These are phyloP conservation scores for Eutypella sp. DNA, from an alignment of 2,329 filamentous ascomycete genomes.

Conservation along the genomic window DNA sequence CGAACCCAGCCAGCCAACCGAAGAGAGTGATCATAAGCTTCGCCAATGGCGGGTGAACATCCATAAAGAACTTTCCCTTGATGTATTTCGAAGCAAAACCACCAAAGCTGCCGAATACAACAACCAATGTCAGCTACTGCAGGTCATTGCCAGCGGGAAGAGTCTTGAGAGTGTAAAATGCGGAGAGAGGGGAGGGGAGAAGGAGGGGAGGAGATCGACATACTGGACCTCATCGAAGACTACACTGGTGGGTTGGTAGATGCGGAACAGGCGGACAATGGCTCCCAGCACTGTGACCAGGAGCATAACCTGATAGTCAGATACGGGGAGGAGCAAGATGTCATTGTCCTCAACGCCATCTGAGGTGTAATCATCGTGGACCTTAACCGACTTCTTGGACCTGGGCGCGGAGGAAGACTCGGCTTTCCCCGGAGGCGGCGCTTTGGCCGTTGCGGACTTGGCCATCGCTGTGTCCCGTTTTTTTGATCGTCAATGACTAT, in stretches of 20 bases:
- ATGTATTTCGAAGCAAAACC: conserved; percentile 99
- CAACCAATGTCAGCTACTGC: conserved; percentile 9
- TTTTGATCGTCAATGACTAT: too few species aligned
- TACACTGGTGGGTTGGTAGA: conserved; percentile 92
- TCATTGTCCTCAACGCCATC: conserved; percentile 84
- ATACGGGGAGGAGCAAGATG: conserved; percentile 77
- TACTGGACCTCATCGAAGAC: conserved; percentile 99
- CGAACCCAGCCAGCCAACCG: conserved; percentile 90
- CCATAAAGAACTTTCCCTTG: conserved; percentile 99
- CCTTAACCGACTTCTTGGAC: conserved; percentile 25
- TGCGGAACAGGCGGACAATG: conserved; percentile 83
- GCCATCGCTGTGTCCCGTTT: conserved; percentile 27
- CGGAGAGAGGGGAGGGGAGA: conserved; percentile 2
- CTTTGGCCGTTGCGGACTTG: conserved; percentile 32
- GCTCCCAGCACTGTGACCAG: conserved; percentile 70
- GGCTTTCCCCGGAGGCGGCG: conserved; percentile 29
- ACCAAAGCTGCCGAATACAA: conserved; percentile 65
- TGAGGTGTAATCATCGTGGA: conserved; percentile 60
- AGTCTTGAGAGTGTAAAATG: not conserved
- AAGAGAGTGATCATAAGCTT: conserved; percentile 95
- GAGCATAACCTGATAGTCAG: conserved; percentile 75
- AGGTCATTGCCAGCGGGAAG: not conserved
- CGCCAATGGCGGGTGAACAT: conserved; percentile 95
- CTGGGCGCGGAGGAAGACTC: conserved; percentile 21
- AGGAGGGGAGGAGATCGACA: conserved; percentile 34